These are phyloP conservation scores for Erysimum cheiranthoides DNA, from an alignment of 345 rosid genomes.

Conservation along the genomic window DNA sequence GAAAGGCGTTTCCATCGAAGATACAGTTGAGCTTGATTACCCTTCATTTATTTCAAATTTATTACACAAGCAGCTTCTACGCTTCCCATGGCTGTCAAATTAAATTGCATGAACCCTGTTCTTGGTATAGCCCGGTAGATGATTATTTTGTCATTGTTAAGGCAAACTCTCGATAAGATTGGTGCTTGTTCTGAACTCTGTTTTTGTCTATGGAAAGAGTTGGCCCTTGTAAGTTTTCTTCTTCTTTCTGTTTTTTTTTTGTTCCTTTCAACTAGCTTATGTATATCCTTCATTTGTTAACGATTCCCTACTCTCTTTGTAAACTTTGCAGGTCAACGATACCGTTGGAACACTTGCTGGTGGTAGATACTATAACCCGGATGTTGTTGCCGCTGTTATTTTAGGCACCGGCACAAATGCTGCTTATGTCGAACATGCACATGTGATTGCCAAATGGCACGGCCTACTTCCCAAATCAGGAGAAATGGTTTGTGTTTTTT, in stretches of 20 bases:
- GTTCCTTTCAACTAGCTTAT: neutral
- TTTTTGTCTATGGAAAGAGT: constrained; percentile 55
- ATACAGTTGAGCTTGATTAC: constrained; percentile 54
- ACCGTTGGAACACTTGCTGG: constrained; percentile 97
- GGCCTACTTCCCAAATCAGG: constrained; percentile 82
- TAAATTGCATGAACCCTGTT: neutral
- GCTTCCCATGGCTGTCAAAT: neutral
- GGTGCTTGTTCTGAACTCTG: no score
- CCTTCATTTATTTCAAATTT: constrained; percentile 2
- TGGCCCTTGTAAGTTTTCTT: constrained; percentile 74
- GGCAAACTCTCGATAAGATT: no score
- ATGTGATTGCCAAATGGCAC: constrained; percentile 93
- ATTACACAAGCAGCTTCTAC: constrained; percentile 8
- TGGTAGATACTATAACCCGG: constrained; percentile 73
- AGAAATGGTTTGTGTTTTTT: constrained; percentile 71
- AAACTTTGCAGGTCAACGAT: constrained; percentile 76
- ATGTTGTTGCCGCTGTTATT: constrained; percentile 90
- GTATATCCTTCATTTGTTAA: constrained; percentile 8
- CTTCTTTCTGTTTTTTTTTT: neutral
- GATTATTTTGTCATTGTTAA: no score
- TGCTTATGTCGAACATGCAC: constrained; percentile 93
- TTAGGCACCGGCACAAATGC: constrained; percentile 98
- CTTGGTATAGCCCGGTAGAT: no score
- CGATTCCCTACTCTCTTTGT: neutral
- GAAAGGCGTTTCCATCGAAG: constrained; percentile 92